Evolutionary conservation across 1,139 yeast genomes (phyloP).

Genomic region (Zygoascus meyerae): DNA sequence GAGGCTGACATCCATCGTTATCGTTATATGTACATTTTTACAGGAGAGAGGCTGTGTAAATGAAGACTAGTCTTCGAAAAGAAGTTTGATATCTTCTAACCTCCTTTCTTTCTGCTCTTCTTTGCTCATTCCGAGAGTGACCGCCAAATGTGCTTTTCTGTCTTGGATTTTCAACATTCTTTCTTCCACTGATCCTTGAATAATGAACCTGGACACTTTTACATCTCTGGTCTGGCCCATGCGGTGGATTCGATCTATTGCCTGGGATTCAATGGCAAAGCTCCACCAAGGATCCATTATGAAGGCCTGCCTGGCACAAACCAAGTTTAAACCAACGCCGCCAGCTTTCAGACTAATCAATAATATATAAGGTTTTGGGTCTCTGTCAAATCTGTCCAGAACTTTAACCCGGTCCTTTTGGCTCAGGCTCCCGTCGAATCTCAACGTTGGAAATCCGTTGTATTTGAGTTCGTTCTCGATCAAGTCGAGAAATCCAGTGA

Average conservation of each 20-base stretch:
- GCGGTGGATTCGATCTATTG: constrained; percentile 88
- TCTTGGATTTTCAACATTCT: constrained; percentile 87
- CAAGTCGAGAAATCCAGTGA: constrained; percentile 74
- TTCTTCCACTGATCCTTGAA: constrained; percentile 82
- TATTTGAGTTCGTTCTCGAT: constrained; percentile 55
- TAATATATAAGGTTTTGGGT: constrained; percentile 47
- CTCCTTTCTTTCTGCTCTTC: constrained; percentile 66
- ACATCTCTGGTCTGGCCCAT: constrained; percentile 79
- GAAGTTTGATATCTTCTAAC: constrained; percentile 72
- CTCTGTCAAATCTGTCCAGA: constrained; percentile 46
- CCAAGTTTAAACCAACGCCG: constrained; percentile 88
- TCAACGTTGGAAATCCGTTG: constrained; percentile 45
- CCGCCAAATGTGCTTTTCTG: constrained; percentile 77
- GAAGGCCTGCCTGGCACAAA: constrained; percentile 79
- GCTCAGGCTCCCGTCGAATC: constrained; percentile 78
- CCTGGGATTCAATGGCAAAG: constrained; percentile 89
- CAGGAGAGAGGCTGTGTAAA: too few species aligned
- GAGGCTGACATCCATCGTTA: too few species aligned
- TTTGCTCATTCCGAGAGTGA: constrained; percentile 75
- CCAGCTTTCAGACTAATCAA: constrained; percentile 85
- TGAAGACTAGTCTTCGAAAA: constrained; percentile 52
- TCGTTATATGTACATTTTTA: too few species aligned
- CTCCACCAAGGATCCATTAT: constrained; percentile 99
- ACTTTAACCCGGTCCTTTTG: constrained; percentile 62
- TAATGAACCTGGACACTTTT: constrained; percentile 70